Conservation (phyloP, 441 rosid species). For the Corymbia citriodora region DNA sequence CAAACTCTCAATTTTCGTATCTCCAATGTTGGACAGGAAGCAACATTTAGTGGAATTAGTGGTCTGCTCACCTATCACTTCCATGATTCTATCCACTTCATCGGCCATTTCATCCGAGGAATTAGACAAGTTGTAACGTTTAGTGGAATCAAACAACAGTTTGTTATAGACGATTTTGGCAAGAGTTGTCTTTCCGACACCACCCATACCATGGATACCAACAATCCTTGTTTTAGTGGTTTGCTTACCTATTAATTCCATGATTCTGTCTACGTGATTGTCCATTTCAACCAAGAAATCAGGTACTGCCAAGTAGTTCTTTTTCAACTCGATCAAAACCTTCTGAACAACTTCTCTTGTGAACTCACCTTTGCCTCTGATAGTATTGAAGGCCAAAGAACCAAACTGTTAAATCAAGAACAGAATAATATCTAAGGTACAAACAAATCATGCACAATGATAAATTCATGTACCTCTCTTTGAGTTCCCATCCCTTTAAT, state of each 20-base stretch:
- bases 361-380: neutral
- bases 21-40: neutral
- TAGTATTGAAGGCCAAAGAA: neutral
- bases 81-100: too few species aligned
- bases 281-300: neutral
- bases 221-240: neutral
- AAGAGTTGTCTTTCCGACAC: neutral
- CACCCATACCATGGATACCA: neutral
- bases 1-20: too few species aligned
- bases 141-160: fast-evolving
- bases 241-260: neutral
- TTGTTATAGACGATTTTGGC: neutral
- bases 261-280: neutral
- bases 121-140: fast-evolving
- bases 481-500: neutral
- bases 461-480: neutral
- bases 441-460: neutral
- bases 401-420: fast-evolving
- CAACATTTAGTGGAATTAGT: neutral
- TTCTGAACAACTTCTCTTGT: neutral
- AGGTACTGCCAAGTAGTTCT: neutral
- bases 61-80: fast-evolving
- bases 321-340: neutral
- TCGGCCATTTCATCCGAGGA: fast-evolving
- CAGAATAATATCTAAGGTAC: neutral